Conservation (phyloP, 2,329 filamentous ascomycete species). For the Passalora sequoiae region DNA sequence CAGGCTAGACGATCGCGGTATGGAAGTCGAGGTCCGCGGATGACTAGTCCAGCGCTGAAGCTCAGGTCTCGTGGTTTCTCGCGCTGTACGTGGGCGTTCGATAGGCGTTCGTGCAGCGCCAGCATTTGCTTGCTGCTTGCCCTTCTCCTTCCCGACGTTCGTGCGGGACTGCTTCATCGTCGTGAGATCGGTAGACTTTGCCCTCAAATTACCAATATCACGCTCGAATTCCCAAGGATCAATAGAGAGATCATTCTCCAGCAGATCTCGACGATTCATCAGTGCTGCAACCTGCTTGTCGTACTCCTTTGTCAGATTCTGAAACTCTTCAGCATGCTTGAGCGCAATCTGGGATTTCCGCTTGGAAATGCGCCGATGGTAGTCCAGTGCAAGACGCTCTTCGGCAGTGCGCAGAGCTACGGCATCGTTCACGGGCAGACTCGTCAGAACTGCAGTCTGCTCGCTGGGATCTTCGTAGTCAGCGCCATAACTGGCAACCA, state of each 20-base stretch:
- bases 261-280: constrained; percentile 26
- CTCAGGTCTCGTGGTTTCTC: not conserved
- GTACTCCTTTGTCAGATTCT: constrained; percentile 32
- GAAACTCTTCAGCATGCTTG: constrained; percentile 33
- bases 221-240: constrained; percentile 33
- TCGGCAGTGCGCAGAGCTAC: constrained; percentile 30
- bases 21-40: constrained; percentile 24
- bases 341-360: constrained; percentile 35
- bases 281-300: constrained; percentile 31
- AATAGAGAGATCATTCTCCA: constrained; percentile 32
- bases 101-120: not conserved
- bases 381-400: constrained; percentile 31
- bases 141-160: not conserved
- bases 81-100: not conserved
- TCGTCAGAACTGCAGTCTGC: constrained; percentile 21
- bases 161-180: constrained; percentile 1
- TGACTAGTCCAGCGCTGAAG: constrained; percentile 19
- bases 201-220: constrained; percentile 26
- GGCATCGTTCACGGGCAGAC: constrained; percentile 23
- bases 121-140: not conserved
- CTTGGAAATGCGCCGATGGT: constrained; percentile 31
- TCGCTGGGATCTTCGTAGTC: constrained; percentile 21
- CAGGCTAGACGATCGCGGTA: constrained; percentile 22
- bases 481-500: constrained; percentile 28
- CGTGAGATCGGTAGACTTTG: constrained; percentile 22